Base-by-base conservation (phyloP, 2,329 filamentous ascomycete species). In the Aspergillus pseudotamarii region DNA sequence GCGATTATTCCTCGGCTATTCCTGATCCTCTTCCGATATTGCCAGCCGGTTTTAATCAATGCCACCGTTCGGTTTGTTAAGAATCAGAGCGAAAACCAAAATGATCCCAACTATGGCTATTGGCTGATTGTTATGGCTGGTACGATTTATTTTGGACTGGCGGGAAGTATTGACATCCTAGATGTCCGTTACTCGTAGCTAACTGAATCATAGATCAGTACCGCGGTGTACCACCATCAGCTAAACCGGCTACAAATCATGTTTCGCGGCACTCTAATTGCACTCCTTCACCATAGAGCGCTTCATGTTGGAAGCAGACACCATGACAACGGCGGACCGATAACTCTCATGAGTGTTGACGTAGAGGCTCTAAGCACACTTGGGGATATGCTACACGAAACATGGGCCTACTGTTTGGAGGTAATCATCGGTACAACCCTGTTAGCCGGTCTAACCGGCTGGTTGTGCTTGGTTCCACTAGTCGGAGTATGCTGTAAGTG, bases 331-430 rank as follows among this genome's bases (percentile, higher is more conserved):
- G 48, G 53, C 2, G 50, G 16, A 8, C 14, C 16, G 4, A 26
- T 46, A 9, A 46, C 50, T 3, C 23, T 60, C 5, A 54, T 60
- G 50, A 60, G 38, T 19, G 41, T 43, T 6, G 58, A 60, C 10
- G 28, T 36, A 9, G 58, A 55, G 6, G 38, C 21, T 36, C 28
- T 60, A 14, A 30, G 32, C 30, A 41, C 36, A 6, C 23, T n/a
- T 4, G 50, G 34, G 0, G 48, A 46, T 12, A 60, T 55, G n/a
- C 11, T 60, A 4, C 58, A 60, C 28, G 58, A 60, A 23, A 55
- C 30, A 8, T 60, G 58, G 58, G 58, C 48, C 11, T 21, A 60
- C 1, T 5, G 38, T 1, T 14, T 60, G 1, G 58, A 60, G 23
- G 50, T 60, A 2, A 8, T 30, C 2, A 21, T 60, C 1, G 58